phyloP scores from a whole-genome alignment of 192 early-diverging fungal species.

The Coemansia asiatica region DNA sequence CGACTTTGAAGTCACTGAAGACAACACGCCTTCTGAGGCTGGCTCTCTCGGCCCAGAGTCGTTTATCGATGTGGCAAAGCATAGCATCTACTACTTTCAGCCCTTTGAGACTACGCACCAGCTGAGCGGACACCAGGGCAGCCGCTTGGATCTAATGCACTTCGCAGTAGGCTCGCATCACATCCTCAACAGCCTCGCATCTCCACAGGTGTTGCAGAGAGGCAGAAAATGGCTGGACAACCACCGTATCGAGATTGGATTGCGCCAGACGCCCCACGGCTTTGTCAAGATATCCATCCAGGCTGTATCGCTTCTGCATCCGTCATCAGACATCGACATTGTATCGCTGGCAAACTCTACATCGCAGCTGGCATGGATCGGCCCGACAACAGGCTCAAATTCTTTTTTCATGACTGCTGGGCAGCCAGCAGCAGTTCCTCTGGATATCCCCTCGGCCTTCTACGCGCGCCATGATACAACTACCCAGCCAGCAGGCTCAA shows the following conservation, averaged over 20 bases:
- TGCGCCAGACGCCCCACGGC: conserved; percentile 34
- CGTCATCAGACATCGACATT: conserved; percentile 23
- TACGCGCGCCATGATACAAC: conserved; percentile 27
- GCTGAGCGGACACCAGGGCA: conserved; percentile 5
- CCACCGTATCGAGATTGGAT: conserved; percentile 29
- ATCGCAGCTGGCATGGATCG: conserved; percentile 40
- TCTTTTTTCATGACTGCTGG: conserved; percentile 14
- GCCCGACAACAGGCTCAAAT: conserved; percentile 8
- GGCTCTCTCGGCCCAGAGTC: conserved; percentile 10
- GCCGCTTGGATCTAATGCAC: conserved; percentile 20
- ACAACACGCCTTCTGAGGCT: background rate
- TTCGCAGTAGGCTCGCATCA: conserved; percentile 12
- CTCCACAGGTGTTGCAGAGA: conserved; percentile 17
- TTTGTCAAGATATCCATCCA: conserved; percentile 28
- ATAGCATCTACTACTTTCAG: conserved; percentile 47
- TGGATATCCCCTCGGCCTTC: conserved; percentile 21
- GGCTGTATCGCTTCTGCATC: conserved; percentile 30
- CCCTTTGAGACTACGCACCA: conserved; percentile 4
- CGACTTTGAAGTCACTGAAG: background rate
- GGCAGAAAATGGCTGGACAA: conserved; percentile 39
- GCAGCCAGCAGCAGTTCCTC: background rate
- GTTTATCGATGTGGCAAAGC: conserved; percentile 30
- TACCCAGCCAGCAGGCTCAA: conserved; percentile 6
- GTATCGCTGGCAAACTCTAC: conserved; percentile 23
- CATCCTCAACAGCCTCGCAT: conserved; percentile 17